A percentile compares a stretch with the other conserved stretches of the same genome.
phyloP scores from a whole-genome alignment of 2,329 filamentous ascomycete genomes.

The Metarhizium anisopliae region DNA sequence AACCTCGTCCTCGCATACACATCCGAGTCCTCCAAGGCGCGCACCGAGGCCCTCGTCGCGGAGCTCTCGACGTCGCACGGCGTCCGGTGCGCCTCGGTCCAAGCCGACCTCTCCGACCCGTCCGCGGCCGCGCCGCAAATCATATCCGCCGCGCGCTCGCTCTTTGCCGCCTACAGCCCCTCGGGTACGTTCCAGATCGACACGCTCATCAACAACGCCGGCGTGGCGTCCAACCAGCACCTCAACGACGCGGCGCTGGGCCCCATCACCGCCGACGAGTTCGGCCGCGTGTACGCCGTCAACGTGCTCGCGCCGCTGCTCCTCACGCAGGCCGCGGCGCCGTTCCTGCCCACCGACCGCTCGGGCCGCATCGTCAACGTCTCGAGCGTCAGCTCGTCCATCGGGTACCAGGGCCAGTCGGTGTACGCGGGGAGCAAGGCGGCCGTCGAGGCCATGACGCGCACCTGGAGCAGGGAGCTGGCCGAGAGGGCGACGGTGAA shows the following conservation, averaged over 20 bases:
- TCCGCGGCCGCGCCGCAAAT: slow-evolving; percentile 17
- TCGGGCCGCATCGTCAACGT: slow-evolving; percentile 48
- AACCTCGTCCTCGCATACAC: slow-evolving; percentile 52
- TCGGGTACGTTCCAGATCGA: slow-evolving; percentile 44
- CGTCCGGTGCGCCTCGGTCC: slow-evolving; percentile 17
- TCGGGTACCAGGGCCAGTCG: slow-evolving; percentile 44
- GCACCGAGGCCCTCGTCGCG: slow-evolving; percentile 36
- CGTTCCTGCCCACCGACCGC: slow-evolving; percentile 61
- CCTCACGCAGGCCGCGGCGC: slow-evolving; percentile 62
- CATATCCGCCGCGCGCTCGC: slow-evolving; percentile 17
- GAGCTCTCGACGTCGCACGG: slow-evolving; percentile 36
- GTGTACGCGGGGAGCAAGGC: slow-evolving; percentile 52
- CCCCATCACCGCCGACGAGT: slow-evolving; percentile 52
- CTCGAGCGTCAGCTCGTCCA: slow-evolving; percentile 43
- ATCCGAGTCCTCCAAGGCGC: slow-evolving; percentile 41
- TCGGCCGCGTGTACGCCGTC: slow-evolving; percentile 63
- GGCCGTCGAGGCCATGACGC: slow-evolving; percentile 49
- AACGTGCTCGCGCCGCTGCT: slow-evolving; percentile 78
- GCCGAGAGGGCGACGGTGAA: slow-evolving; percentile 45
- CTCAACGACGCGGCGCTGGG: slow-evolving; percentile 44
- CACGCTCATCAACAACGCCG: slow-evolving; percentile 84
- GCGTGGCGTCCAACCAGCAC: slow-evolving; percentile 55
- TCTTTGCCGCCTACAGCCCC: slow-evolving; percentile 17
- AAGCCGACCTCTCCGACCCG: slow-evolving; percentile 20
- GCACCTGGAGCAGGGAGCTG: slow-evolving; percentile 50